Evolutionary conservation across 306 rosid genomes (phyloP).

Genomic region (Luffa acutangula): DNA sequence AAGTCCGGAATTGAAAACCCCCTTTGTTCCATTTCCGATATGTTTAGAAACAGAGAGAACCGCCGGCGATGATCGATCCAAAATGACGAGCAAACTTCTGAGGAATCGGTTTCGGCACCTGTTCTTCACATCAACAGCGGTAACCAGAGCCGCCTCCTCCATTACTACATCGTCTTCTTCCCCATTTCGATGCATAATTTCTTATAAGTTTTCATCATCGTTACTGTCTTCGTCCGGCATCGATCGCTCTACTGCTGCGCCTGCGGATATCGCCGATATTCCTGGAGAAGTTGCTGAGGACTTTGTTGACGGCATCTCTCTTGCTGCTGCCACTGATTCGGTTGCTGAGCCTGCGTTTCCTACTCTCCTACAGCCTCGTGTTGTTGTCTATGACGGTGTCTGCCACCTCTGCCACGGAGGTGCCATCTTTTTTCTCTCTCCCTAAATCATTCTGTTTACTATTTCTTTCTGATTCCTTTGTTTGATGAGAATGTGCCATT

Average conservation of each 20-base stretch:
- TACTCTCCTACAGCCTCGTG: constrained; percentile 56
- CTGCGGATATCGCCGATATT: constrained; percentile 15
- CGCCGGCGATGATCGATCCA: not conserved
- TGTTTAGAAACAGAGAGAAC: not conserved
- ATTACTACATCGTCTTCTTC: constrained; percentile 4
- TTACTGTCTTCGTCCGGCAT: constrained; percentile 6
- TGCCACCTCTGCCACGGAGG: constrained; percentile 78
- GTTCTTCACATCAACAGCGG: constrained; percentile 2
- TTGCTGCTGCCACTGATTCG: constrained; percentile 6
- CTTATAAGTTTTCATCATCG: constrained; percentile 6
- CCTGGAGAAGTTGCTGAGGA: constrained; percentile 13
- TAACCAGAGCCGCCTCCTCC: not conserved
- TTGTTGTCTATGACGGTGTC: constrained; percentile 64
- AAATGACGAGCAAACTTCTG: not conserved
- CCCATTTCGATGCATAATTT: constrained; percentile 16
- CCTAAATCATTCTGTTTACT: not conserved
- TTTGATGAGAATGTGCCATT: not conserved
- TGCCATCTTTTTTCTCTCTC: not conserved
- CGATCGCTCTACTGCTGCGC: constrained; percentile 14
- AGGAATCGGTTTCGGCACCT: constrained; percentile 7
- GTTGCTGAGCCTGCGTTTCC: constrained; percentile 14
- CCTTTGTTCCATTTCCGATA: not conserved
- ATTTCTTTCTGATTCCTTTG: not conserved
- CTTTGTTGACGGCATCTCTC: not conserved
- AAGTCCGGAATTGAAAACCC: not conserved